Evolutionary conservation across 2,329 filamentous ascomycete genomes (phyloP), one percentile per base, ranked within the genome.

Genomic region (Keithomyces neogunnii): DNA sequence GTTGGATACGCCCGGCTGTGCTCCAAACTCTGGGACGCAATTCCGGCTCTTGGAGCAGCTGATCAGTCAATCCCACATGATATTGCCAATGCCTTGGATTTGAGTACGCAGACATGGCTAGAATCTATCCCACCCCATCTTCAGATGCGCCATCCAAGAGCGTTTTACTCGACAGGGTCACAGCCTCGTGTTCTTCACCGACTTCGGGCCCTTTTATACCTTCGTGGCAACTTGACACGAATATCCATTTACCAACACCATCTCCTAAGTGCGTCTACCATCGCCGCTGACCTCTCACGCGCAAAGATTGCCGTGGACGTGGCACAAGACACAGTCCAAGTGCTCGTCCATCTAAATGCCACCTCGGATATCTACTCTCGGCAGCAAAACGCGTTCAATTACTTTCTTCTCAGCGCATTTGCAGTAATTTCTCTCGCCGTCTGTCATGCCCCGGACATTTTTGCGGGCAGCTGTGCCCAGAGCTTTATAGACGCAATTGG

Each of bases 1-100:
- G 70, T 77, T 1, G 68, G 67, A 1, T 75, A 76, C 39, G 71
- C 72, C 0, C 66, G 71, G 0, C 62, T 77, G 0, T 72, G 71
- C 47, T 71, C 73, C 2, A 72, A 71, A 47, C 67, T 76, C 5
- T 75, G 73, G 73, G 68, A 71, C 0, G 63, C 73, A 0, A 66
- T 76, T 1, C 71, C 59, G 13, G 60, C 63, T 9, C 61, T 73
- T 56, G 67, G 66, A 42, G 50, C 69, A 31, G 51, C 59, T 3
- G 65, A 65, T 35, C 52, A 68, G 47, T 51, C 59, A 45, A 71
- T 69, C 2, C 66, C 66, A 0, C 62, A 68, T 0, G 71, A 75
- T 29, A 66, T 66, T 1, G 69, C 66, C 35, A 60, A 65, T 0
- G 64, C 67, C 6, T 56, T 76, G 3, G 73, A 75, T 45, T 59